A percentile compares a stretch with the other conserved stretches of the same genome.
Conservation (phyloP, 176 grass and related monocot genomes). For the Eleusine coracana region DNA sequence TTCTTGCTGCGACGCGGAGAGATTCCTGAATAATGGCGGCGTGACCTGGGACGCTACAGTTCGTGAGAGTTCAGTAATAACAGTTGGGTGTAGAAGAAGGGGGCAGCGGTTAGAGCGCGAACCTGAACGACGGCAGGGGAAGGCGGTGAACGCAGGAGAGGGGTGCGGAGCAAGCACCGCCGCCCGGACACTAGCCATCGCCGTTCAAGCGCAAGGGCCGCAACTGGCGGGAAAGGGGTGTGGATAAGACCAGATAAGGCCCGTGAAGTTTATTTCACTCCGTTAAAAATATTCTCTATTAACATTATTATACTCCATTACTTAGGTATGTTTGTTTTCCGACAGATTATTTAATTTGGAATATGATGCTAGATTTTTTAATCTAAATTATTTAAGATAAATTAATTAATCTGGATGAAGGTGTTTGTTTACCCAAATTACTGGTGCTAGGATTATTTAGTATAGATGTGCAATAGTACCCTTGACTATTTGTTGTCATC, state of each 20-base stretch:
- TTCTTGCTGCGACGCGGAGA: neutral
- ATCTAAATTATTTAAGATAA: too few relatives aligned
- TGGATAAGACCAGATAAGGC: slow-evolving; percentile 30
- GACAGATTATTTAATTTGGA: too few relatives aligned
- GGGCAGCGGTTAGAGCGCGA: neutral
- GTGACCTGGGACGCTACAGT: neutral
- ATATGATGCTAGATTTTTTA: too few relatives aligned
- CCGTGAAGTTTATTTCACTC: too few relatives aligned
- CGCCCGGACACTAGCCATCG: neutral
- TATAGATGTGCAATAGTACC: too few relatives aligned
- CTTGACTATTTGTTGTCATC: too few relatives aligned
- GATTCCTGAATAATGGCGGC: neutral
- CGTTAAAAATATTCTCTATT: too few relatives aligned
- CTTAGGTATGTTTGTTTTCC: too few relatives aligned
- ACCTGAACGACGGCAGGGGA: slow-evolving; percentile 11
- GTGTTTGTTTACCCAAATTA: too few relatives aligned
- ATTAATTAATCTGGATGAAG: too few relatives aligned
- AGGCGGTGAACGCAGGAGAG: neutral
- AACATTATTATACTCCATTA: too few relatives aligned
- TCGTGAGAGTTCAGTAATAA: neutral
- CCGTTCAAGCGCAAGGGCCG: neutral
- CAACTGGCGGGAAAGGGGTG: neutral
- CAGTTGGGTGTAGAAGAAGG: neutral
- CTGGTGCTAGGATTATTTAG: too few relatives aligned
- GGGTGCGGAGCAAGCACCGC: slow-evolving; percentile 3